These are phyloP conservation scores for Fusarium phyllophilum DNA, from an alignment of 2,329 filamentous ascomycete species.

Conservation along the genomic window DNA sequence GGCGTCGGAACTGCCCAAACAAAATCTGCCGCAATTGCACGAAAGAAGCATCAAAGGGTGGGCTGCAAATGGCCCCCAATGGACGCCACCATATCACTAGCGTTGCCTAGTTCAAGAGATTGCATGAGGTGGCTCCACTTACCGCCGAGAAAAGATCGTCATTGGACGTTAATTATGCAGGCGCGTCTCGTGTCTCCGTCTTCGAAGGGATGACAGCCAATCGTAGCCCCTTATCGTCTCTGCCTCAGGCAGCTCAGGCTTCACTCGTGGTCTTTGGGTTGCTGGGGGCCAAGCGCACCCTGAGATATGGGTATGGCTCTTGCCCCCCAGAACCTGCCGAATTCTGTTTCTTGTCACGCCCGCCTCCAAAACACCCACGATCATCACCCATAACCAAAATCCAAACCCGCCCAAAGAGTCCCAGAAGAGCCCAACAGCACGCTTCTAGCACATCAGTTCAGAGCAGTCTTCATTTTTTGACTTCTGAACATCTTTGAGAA, in stretches of 20 bases:
- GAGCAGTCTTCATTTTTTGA: constrained; percentile 31
- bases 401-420: constrained; percentile 8
- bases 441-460: constrained; percentile 32
- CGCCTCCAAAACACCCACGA: constrained; percentile 33
- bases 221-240: background rate
- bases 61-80: constrained; percentile 4
- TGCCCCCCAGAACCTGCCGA: constrained; percentile 39
- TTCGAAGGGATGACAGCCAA: constrained; percentile 25
- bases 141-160: background rate
- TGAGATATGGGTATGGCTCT: constrained; percentile 43
- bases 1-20: constrained; percentile 24
- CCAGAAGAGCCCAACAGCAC: constrained; percentile 26
- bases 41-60: constrained; percentile 11
- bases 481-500: constrained; percentile 32
- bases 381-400: constrained; percentile 30
- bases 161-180: constrained; percentile 39
- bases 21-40: constrained; percentile 26
- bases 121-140: constrained; percentile 24
- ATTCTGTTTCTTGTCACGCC: constrained; percentile 43
- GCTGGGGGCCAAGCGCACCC: constrained; percentile 36
- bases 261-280: constrained; percentile 27
- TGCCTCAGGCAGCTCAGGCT: constrained; percentile 45
- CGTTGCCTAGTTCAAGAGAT: constrained; percentile 14
- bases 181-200: constrained; percentile 36
- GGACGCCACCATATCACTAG: constrained; percentile 17